Evolutionary conservation across 306 rosid species (phyloP).

Genomic region (Vachellia pachyceras): DNA sequence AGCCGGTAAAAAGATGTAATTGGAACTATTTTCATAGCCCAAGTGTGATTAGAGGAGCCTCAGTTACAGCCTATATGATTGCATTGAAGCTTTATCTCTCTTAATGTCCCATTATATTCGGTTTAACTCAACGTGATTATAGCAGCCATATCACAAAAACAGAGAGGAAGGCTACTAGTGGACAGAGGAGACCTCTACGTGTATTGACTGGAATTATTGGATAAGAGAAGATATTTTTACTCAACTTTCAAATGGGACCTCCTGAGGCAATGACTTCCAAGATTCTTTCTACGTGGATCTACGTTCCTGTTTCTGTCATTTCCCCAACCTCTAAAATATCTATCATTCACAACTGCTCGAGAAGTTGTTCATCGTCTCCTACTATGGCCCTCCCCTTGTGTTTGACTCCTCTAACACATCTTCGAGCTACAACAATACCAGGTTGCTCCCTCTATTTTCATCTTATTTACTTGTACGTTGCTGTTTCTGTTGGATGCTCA

Average conservation of each 20-base stretch:
- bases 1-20: not conserved
- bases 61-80: not conserved
- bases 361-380: not conserved
- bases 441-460: slow-evolving; percentile 42
- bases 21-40: too few relatives aligned
- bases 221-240: not conserved
- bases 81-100: too few relatives aligned
- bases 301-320: too few relatives aligned
- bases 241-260: not conserved
- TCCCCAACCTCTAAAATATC: not conserved
- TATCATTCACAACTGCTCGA: not conserved
- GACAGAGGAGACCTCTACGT: not conserved
- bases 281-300: not conserved
- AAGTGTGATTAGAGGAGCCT: not conserved
- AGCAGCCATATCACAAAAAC: not conserved
- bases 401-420: slow-evolving; percentile 41
- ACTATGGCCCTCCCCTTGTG: slow-evolving; percentile 57
- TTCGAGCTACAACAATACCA: slow-evolving; percentile 41
- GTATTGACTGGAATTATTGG: not conserved
- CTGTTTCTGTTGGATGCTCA: slow-evolving; percentile 7
- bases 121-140: too few relatives aligned
- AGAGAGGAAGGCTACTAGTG: not conserved
- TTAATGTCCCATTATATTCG: too few relatives aligned
- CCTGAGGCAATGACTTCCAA: not conserved
- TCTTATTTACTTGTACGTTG: not conserved